Evolutionary conservation across 2,329 filamentous ascomycete species (phyloP), one percentile per base, ranked within the genome.

Genomic region (Alternaria viburni): DNA sequence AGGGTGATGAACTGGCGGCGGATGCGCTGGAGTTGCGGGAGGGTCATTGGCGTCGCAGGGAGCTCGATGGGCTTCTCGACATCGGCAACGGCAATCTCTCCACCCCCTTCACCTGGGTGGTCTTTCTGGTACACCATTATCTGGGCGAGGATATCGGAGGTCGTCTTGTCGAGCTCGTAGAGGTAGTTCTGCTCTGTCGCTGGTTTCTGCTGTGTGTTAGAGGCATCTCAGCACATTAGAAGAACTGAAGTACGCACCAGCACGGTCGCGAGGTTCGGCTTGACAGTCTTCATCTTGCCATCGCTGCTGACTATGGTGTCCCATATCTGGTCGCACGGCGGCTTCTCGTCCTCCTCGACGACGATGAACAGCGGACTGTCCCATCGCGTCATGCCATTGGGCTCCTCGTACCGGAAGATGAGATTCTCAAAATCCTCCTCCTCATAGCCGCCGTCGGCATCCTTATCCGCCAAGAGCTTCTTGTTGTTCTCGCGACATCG

Each of bases 381-480:
- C 93, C 93, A 96, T 46, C 92, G 84, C 3, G 87, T 90, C 91
- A 95, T 94, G 21, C 90, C 88, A 76, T 95, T 96, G 13, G 93
- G 92, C 80, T 96, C 92, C 79, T 96, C 92, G 76, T 94, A 94
- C 58, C 92, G 86, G 76, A 93, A 95, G 32, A 93, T 88, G 11
- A 94, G 85, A 70, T 93, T 93, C 67, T 93, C 91, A 84, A 92
- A 93, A 75, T 92, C 90, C 15, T 86, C 85, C 6, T 85, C 74
- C 0, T 83, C 82, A 69, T 90, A 89, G 3, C 80, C 84, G 2
- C 76, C 79, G n/a, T 79, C 78, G 69, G 72, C 69, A 21, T 77
- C 69, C 52, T 74, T 63, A 58, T 77, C 77, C 36, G 75, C 78
- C 58, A 91, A 74, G 44, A 90, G 82, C 77, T 82, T 71, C 54